Percentiles rank a stretch among this genome's conserved stretches.
Evolutionary conservation across 2,329 filamentous ascomycete genomes (phyloP).

Genomic region (Ascomycota sp.): DNA sequence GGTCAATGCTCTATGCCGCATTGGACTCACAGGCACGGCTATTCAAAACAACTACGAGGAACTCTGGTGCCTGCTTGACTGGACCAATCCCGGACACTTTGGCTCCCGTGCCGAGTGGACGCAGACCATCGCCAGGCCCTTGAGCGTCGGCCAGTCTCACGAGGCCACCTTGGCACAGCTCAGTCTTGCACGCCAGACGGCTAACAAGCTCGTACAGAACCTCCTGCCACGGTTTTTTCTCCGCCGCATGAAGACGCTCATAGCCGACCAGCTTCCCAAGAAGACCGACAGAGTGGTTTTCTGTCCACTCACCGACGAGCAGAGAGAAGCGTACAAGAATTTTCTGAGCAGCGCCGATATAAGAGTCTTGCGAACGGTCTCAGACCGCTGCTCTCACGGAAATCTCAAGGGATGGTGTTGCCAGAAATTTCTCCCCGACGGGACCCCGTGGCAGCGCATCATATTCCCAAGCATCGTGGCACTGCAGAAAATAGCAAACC

Average conservation of each 20-base stretch:
- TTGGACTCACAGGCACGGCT: conserved; percentile 82
- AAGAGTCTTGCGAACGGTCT: conserved; percentile 41
- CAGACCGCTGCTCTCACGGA: conserved; percentile 43
- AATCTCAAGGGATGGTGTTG: conserved; percentile 64
- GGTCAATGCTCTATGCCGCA: conserved; percentile 74
- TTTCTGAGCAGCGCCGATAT: conserved; percentile 51
- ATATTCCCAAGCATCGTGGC: conserved; percentile 71
- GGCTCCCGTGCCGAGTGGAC: conserved; percentile 52
- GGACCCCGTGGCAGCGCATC: conserved; percentile 46
- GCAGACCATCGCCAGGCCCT: conserved; percentile 49
- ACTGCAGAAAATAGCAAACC: conserved; percentile 75
- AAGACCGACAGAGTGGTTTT: conserved; percentile 91
- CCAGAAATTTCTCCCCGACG: conserved; percentile 32
- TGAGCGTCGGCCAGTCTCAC: conserved; percentile 77
- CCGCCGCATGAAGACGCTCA: conserved; percentile 76
- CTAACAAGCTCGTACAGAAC: conserved; percentile 65
- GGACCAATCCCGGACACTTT: conserved; percentile 68
- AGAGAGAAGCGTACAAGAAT: conserved; percentile 62
- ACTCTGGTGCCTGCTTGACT: conserved; percentile 86
- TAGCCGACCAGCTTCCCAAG: conserved; percentile 77
- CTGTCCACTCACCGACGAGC: conserved; percentile 65
- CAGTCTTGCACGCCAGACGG: conserved; percentile 57
- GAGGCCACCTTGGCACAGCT: conserved; percentile 71
- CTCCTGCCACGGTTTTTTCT: conserved; percentile 78
- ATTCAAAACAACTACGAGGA: conserved; percentile 98